phyloP scores from a whole-genome alignment of 257 asterid species.

The Thymus quinquecostatus region DNA sequence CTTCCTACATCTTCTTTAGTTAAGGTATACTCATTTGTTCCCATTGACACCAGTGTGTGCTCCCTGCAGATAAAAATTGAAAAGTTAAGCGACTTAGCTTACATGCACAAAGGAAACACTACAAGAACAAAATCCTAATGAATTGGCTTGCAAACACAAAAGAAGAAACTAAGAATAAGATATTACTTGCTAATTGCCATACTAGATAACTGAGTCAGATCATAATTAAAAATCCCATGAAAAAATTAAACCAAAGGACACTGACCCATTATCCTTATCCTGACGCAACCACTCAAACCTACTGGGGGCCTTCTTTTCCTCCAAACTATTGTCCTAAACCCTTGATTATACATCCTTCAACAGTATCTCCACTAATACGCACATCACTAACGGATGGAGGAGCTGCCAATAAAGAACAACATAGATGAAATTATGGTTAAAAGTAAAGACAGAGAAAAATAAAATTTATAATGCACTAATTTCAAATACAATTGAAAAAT shows the following conservation, averaged over 20 bases:
- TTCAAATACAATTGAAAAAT: too few species aligned
- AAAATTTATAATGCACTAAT: neutral
- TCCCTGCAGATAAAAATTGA: slow-evolving; percentile 55
- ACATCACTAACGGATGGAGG: slow-evolving; percentile 85
- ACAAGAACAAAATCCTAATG: neutral
- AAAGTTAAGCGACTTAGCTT: slow-evolving; percentile 26
- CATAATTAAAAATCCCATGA: too few species aligned
- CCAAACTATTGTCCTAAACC: slow-evolving; percentile 92
- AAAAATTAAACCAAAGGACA: neutral
- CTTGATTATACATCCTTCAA: slow-evolving; percentile 75
- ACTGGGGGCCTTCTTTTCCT: slow-evolving; percentile 98
- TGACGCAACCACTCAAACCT: slow-evolving; percentile 91
- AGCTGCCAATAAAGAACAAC: slow-evolving; percentile 58
- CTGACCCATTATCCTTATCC: slow-evolving; percentile 83
- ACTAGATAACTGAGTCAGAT: too few species aligned
- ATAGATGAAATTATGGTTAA: slow-evolving; percentile 4
- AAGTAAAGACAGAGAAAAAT: neutral
- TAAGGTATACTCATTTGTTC: slow-evolving; percentile 74
- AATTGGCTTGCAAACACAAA: neutral
- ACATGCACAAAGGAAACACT: slow-evolving; percentile 17
- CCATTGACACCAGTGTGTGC: slow-evolving; percentile 58
- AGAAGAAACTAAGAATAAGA: neutral
- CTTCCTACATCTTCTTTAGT: slow-evolving; percentile 81
- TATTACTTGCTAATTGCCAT: too few species aligned
- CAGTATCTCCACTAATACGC: slow-evolving; percentile 70